Evolutionary conservation across 331 rosid genomes (phyloP).

Genomic region (Telfairia occidentalis): DNA sequence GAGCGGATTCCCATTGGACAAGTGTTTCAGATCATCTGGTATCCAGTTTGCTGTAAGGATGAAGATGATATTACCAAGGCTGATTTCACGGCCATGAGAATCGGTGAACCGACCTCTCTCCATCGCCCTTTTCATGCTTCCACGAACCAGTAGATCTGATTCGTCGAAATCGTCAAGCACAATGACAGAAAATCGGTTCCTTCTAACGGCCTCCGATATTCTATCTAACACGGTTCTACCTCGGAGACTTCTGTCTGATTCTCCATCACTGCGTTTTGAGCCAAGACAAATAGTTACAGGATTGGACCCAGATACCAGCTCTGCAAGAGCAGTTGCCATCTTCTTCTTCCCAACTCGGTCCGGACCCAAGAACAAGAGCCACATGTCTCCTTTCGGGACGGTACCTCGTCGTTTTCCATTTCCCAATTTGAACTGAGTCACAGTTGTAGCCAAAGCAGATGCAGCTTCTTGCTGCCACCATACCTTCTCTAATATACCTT

Average conservation of each 20-base stretch:
- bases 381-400: constrained; percentile 58
- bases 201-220: constrained; percentile 76
- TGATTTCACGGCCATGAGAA: constrained; percentile 80
- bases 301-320: constrained; percentile 50
- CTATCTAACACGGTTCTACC: constrained; percentile 79
- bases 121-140: constrained; percentile 71
- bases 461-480: constrained; percentile 99
- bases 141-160: constrained; percentile 43
- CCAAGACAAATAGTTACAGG: constrained; percentile 54
- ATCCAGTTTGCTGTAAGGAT: constrained; percentile 68
- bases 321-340: constrained; percentile 83
- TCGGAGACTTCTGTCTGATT: constrained; percentile 47
- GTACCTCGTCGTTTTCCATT: constrained; percentile 48
- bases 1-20: constrained; percentile 28
- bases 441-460: constrained; percentile 56
- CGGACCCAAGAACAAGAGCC: constrained; percentile 81
- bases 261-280: constrained; percentile 40
- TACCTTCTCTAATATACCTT: constrained; percentile 60
- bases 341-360: constrained; percentile 85
- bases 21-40: constrained; percentile 54
- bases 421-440: constrained; percentile 64
- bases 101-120: constrained; percentile 73
- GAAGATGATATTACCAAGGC: constrained; percentile 65
- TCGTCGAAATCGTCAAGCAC: constrained; percentile 71
- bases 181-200: constrained; percentile 66